phyloP scores from a whole-genome alignment of 2,329 filamentous ascomycete genomes.

The Cladosporium sphaerospermum region DNA sequence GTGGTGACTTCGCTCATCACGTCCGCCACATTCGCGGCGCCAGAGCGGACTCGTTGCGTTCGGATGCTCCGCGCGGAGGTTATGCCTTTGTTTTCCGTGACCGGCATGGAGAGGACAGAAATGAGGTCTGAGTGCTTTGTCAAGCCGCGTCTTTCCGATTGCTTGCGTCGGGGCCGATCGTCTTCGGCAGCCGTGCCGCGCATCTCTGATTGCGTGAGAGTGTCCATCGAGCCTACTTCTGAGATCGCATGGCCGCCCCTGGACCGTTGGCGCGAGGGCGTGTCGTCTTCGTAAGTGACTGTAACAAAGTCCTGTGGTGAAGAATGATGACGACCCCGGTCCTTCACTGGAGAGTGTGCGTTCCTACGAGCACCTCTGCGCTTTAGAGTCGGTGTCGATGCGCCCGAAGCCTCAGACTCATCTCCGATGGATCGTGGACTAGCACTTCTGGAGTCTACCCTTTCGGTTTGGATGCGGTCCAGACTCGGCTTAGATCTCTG shows the following conservation, averaged over 20 bases:
- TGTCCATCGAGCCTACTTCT: slow-evolving; percentile 54
- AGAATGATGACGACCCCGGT: slow-evolving; percentile 27
- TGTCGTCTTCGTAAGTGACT: slow-evolving; percentile 23
- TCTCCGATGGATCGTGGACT: slow-evolving; percentile 7
- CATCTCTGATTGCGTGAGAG: slow-evolving; percentile 33
- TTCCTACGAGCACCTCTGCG: slow-evolving; percentile 30
- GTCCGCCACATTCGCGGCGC: slow-evolving; percentile 63
- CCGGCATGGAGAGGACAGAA: slow-evolving; percentile 75
- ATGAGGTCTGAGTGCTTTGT: slow-evolving; percentile 93
- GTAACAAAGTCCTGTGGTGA: slow-evolving; percentile 27
- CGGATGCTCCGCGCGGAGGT: slow-evolving; percentile 73
- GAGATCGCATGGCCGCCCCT: slow-evolving; percentile 38
- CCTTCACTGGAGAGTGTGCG: slow-evolving; percentile 37
- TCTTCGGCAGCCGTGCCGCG: slow-evolving; percentile 24
- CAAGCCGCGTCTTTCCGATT: slow-evolving; percentile 61
- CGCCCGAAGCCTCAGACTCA: slow-evolving; percentile 8
- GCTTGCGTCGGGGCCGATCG: slow-evolving; percentile 24
- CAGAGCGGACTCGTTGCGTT: slow-evolving; percentile 60
- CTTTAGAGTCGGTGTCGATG: slow-evolving; percentile 28
- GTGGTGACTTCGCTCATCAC: slow-evolving; percentile 72
- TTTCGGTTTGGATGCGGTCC: slow-evolving; percentile 13
- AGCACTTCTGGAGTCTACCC: not conserved
- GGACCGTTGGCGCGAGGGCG: slow-evolving; percentile 1
- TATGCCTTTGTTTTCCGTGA: slow-evolving; percentile 59
- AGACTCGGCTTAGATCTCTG: slow-evolving; percentile 18